Base-by-base conservation (phyloP, 2,329 filamentous ascomycete genomes). In the Neofusicoccum laricinum region DNA sequence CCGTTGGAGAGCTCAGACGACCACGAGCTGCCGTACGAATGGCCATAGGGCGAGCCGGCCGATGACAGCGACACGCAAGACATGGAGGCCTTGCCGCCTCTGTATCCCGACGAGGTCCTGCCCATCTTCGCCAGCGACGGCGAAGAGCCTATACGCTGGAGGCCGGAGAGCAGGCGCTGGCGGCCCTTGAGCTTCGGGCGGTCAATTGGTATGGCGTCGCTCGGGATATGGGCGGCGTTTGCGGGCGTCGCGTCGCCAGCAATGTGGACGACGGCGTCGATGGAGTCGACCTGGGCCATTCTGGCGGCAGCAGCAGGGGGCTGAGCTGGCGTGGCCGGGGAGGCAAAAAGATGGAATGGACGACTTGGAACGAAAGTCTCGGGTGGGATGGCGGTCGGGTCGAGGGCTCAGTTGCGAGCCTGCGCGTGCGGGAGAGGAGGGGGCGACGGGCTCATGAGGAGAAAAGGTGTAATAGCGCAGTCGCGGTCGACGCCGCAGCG, bases 61-160 rank as follows among this genome's bases (percentile, higher is more conserved):
- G 81, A 82, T 43, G 82, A 82, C 65, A 89, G 78, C 32, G 87
- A 88, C 38, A 88, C 84, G 73, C 86, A 89, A 30, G 87, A 89
- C 69, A 88, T 83, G 11, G 86, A 88, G 3, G 82, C 87, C 79
- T 82, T 92, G 17, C 81, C 81, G 67, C 81, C 79, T 10, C 89
- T 86, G 71, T 89, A 90, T 71, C 86, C 88, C 65, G 86, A 84
- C 6, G 91, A 89, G 64, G 86, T 80, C 65, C 90, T 86, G 64
- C 87, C 84, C 62, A 88, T 76, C 65, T 85, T 85, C 45, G 85
- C 82, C 58, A 96, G 79, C 15, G 90, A 91, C 0, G 90, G 88
- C 6, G 89, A 92, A 0, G 92, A 96, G 11, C 91, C 89, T 72
- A 96, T 94, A 65, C 91, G 88, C 67, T 94, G 89, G 55, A 96